Evolutionary conservation across 768 basidiomycete genomes (phyloP).

Genomic region (Tricholoma saponaceum): DNA sequence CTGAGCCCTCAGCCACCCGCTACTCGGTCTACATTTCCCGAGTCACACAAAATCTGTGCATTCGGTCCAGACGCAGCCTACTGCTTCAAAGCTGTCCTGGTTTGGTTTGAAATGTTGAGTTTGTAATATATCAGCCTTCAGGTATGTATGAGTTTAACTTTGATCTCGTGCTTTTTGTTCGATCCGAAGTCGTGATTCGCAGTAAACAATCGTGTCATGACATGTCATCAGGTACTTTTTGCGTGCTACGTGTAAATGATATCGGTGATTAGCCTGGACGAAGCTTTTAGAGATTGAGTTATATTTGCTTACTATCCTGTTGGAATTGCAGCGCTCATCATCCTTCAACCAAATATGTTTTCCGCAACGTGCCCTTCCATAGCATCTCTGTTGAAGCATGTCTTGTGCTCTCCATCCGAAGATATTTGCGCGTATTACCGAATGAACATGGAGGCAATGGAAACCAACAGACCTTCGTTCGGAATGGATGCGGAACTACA

Average conservation of each 20-base stretch:
- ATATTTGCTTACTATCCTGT: background rate
- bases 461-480: background rate
- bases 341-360: background rate
- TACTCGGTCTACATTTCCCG: background rate
- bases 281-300: background rate
- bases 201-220: background rate
- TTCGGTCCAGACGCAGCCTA: background rate
- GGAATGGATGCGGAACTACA: background rate
- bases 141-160: background rate
- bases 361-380: background rate
- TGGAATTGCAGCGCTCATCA: background rate
- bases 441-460: background rate
- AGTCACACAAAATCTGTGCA: background rate
- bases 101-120: background rate
- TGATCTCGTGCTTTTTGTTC: background rate
- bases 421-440: background rate
- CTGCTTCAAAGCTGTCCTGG: background rate
- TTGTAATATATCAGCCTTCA: background rate
- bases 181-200: background rate
- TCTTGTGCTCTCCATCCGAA: background rate
- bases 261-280: background rate
- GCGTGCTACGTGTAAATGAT: background rate
- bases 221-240: background rate
- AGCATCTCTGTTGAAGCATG: background rate
- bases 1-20: background rate